A percentile compares a stretch with the other conserved stretches of the same genome.
These are phyloP conservation scores for Lepidium africanum DNA, from an alignment of 345 rosid genomes.

Conservation along the genomic window DNA sequence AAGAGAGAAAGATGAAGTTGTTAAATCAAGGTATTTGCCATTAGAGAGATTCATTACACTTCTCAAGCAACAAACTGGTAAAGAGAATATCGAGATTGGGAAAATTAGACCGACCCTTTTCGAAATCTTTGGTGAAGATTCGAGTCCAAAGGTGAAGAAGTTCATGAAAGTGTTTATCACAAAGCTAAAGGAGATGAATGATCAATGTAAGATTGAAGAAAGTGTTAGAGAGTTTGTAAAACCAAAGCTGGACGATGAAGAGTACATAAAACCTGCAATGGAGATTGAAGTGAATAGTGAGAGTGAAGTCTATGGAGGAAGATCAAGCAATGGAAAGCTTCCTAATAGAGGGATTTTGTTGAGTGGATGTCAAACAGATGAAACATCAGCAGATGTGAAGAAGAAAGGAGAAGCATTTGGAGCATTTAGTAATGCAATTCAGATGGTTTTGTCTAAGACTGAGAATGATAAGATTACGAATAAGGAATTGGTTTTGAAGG, in stretches of 20 bases:
- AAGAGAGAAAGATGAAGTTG: conserved; percentile 4
- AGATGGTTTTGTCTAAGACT: conserved; percentile 14
- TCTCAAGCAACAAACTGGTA: conserved; percentile 15
- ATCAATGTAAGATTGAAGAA: not conserved
- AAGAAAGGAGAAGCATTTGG: conserved; percentile 15
- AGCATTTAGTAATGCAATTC: conserved; percentile 12
- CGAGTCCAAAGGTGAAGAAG: conserved; percentile 67
- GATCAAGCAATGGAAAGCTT: conserved; percentile 19
- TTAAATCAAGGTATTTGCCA: conserved; percentile 2
- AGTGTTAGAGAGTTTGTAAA: not conserved
- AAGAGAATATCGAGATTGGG: conserved; percentile 7
- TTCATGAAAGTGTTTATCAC: conserved; percentile 35
- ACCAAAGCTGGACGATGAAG: not conserved
- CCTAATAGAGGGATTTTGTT: conserved; percentile 9
- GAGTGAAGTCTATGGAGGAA: not conserved
- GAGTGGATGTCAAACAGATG: conserved; percentile 16
- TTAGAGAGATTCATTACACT: conserved; percentile 6
- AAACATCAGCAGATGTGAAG: conserved; percentile 3
- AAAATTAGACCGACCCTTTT: conserved; percentile 18
- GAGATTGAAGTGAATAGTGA: not conserved
- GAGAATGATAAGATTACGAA: not conserved
- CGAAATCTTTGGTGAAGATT: conserved; percentile 19
- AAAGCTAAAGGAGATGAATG: not conserved
- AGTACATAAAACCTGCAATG: not conserved
- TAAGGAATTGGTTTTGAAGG: conserved; percentile 23